Evolutionary conservation across 305 asterid genomes (phyloP).

Genomic region (Solanum chacoense): DNA sequence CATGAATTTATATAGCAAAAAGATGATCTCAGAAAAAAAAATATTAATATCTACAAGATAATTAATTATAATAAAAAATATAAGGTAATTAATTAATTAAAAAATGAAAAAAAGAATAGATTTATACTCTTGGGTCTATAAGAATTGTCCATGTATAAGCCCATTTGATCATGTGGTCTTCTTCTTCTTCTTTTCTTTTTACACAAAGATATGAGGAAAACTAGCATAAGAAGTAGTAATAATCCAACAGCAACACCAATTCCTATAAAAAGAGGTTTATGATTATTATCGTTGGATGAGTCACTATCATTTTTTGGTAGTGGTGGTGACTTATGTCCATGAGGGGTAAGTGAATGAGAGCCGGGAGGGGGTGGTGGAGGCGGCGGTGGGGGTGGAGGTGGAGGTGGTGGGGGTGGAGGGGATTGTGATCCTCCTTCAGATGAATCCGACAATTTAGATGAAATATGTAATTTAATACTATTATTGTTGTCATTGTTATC

Average conservation of each 20-base stretch:
- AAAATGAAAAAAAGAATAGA: not conserved
- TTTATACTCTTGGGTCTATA: conserved; percentile 15
- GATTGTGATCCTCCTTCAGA: conserved; percentile 4
- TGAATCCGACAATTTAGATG: conserved; percentile 10
- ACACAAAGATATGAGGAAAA: conserved; percentile 23
- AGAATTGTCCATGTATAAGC: conserved; percentile 44
- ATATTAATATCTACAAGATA: not conserved
- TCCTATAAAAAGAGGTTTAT: conserved; percentile 32
- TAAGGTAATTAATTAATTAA: not conserved
- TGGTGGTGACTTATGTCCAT: not conserved
- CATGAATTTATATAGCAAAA: not conserved
- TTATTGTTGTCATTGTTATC: not conserved
- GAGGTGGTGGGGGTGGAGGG: conserved; percentile 20
- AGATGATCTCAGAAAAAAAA: not conserved
- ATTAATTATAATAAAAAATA: not conserved
- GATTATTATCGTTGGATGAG: conserved; percentile 9
- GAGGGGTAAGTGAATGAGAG: conserved; percentile 7
- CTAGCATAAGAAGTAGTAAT: conserved; percentile 32
- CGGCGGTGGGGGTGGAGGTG: conserved; percentile 16
- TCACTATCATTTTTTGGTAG: not conserved
- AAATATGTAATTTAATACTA: conserved; percentile 17
- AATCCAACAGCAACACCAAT: conserved; percentile 47
- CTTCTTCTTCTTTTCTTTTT: conserved; percentile 34
- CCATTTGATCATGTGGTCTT: conserved; percentile 28
- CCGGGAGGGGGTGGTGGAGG: conserved; percentile 20